These are phyloP conservation scores for Diaporthe longicolla DNA, from an alignment of 2,329 filamentous ascomycete genomes.

Conservation along the genomic window DNA sequence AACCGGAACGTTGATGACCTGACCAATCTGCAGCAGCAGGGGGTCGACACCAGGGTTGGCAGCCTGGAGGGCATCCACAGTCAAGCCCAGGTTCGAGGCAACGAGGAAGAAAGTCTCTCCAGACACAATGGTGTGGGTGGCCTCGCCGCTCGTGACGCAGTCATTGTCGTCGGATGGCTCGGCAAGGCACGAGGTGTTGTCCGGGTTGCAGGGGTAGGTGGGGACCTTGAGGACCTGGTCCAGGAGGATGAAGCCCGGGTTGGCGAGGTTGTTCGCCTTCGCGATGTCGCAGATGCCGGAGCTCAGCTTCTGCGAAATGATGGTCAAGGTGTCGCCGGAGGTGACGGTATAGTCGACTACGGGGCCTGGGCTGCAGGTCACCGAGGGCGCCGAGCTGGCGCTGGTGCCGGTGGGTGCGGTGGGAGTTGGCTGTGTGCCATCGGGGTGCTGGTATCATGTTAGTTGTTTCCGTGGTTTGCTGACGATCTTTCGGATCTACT, in stretches of 20 bases:
- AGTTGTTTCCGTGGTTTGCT: not conserved
- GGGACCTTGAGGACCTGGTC: conserved; percentile 30
- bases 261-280: conserved; percentile 8
- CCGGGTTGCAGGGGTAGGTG: conserved; percentile 10
- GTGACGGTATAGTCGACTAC: conserved; percentile 6
- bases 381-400: not conserved
- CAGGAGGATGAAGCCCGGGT: conserved; percentile 15
- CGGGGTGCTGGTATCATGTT: not conserved
- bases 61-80: conserved; percentile 18
- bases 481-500: not conserved
- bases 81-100: conserved; percentile 11
- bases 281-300: conserved; percentile 27
- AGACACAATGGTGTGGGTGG: conserved; percentile 11
- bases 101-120: conserved; percentile 21
- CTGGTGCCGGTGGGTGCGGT: conserved; percentile 6
- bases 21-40: conserved; percentile 6
- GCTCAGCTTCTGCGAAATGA: conserved; percentile 27
- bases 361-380: conserved; percentile 15
- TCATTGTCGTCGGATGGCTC: conserved; percentile 23
- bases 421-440: conserved; percentile 8
- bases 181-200: conserved; percentile 25
- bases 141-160: conserved; percentile 10
- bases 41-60: conserved; percentile 23
- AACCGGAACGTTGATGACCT: conserved; percentile 9
- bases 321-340: conserved; percentile 21